These are phyloP conservation scores for Amanita phalloides DNA, from an alignment of 768 basidiomycete genomes.

Conservation along the genomic window DNA sequence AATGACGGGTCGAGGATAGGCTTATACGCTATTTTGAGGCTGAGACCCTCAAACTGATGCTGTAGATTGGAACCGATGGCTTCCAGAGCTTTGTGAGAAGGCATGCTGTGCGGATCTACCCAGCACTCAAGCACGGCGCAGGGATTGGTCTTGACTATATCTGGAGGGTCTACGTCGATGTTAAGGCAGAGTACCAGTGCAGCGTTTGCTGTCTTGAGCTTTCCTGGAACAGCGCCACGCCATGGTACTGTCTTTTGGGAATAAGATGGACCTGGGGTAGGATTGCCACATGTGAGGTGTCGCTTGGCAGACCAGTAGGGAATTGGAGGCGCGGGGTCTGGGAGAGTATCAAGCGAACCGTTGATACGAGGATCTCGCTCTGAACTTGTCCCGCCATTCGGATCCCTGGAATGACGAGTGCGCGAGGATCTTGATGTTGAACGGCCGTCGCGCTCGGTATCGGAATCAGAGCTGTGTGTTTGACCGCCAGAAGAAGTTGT, in stretches of 20 bases:
- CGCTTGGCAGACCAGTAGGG: slow-evolving; percentile 85
- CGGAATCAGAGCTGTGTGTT: slow-evolving; percentile 34
- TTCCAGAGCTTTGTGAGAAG: slow-evolving; percentile 87
- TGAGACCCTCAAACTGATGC: slow-evolving; percentile 93
- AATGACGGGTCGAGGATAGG: slow-evolving; percentile 91
- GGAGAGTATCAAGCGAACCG: slow-evolving; percentile 35
- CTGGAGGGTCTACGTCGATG: slow-evolving; percentile 96
- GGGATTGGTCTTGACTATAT: slow-evolving; percentile 93
- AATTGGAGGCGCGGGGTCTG: slow-evolving; percentile 46
- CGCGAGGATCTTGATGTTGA: slow-evolving; percentile 38
- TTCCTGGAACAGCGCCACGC: slow-evolving; percentile 71
- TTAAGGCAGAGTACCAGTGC: slow-evolving; percentile 89
- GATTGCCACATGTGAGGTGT: slow-evolving; percentile 85
- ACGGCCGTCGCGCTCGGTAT: slow-evolving; percentile 40
- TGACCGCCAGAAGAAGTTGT: slow-evolving; percentile 11
- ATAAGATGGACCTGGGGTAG: slow-evolving; percentile 58
- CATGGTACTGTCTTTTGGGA: slow-evolving; percentile 62
- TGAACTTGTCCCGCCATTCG: slow-evolving; percentile 18
- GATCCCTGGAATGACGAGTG: slow-evolving; percentile 20
- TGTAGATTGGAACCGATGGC: slow-evolving; percentile 89
- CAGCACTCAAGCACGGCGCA: slow-evolving; percentile 94
- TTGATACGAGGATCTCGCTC: slow-evolving; percentile 22
- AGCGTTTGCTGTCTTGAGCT: slow-evolving; percentile 86
- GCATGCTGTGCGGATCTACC: slow-evolving; percentile 92
- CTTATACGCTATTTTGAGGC: slow-evolving; percentile 90